phyloP scores from a whole-genome alignment of 1,284 basidiomycete species.

The Rhodotorula sp. region DNA sequence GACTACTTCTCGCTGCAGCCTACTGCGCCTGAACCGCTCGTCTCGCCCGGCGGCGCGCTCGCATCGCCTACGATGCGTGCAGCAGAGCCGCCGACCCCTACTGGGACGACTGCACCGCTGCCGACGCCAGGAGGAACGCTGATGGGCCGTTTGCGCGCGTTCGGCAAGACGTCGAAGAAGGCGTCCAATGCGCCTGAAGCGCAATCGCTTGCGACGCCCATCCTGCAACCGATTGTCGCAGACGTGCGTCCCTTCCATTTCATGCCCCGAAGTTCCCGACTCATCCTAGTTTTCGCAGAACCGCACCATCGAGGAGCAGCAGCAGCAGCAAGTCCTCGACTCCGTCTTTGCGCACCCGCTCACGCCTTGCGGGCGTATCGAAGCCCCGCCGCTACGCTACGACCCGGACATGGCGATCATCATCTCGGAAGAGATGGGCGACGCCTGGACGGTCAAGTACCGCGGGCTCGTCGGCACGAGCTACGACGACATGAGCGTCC shows the following conservation, averaged over 20 bases:
- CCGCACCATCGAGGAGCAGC: conserved; percentile 44
- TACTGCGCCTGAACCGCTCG: conserved; percentile 1
- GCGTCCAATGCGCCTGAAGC: conserved; percentile 12
- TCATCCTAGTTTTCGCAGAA: background rate
- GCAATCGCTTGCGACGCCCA: conserved; percentile 18
- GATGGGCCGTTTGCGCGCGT: conserved; percentile 35
- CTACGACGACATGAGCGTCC: conserved; percentile 62
- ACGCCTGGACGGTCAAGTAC: conserved; percentile 72
- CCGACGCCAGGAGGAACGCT: conserved; percentile 23
- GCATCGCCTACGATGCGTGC: conserved; percentile 3
- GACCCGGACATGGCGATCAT: conserved; percentile 68
- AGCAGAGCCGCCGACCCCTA: background rate
- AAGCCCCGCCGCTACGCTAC: conserved; percentile 69
- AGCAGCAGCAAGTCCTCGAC: conserved; percentile 59
- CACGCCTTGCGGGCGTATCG: conserved; percentile 67
- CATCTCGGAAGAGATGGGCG: conserved; percentile 77
- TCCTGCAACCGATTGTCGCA: background rate
- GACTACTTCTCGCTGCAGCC: conserved; percentile 41
- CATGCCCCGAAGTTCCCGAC: background rate
- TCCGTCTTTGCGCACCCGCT: conserved; percentile 67
- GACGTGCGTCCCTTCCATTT: conserved; percentile 7
- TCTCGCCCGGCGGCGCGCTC: background rate
- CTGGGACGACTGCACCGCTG: conserved; percentile 5
- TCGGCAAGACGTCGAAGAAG: conserved; percentile 42
- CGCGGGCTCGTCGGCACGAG: conserved; percentile 68